phyloP scores from a whole-genome alignment of 352 stramenopile species.

The Phytophthora capsici region DNA sequence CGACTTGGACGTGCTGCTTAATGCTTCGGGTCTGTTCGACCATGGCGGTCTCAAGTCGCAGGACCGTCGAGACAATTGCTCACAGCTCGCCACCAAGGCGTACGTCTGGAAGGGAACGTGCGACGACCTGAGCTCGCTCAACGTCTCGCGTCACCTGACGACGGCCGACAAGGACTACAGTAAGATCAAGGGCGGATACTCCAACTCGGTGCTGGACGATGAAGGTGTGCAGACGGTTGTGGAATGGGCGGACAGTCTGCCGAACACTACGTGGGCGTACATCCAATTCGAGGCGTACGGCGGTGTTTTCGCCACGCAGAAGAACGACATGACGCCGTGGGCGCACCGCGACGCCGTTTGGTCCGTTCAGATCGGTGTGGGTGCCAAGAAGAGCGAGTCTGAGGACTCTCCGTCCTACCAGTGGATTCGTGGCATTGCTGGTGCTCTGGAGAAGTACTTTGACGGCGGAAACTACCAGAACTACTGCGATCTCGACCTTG shows the following conservation, averaged over 20 bases:
- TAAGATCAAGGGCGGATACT: conserved; percentile 61
- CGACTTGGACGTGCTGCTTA: conserved; percentile 45
- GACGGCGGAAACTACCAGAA: conserved; percentile 69
- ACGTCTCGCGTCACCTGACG: conserved; percentile 40
- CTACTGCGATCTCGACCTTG: conserved; percentile 63
- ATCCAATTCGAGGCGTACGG: conserved; percentile 67
- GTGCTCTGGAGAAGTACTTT: conserved; percentile 43
- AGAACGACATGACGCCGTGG: conserved; percentile 59
- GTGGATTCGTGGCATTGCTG: conserved; percentile 51
- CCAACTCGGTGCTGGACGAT: conserved; percentile 46
- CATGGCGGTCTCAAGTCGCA: conserved; percentile 41
- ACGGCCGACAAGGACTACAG: conserved; percentile 50
- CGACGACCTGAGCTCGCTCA: conserved; percentile 44
- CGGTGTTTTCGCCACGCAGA: conserved; percentile 48
- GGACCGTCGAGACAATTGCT: conserved; percentile 51
- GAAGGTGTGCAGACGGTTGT: conserved; percentile 44
- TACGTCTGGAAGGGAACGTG: conserved; percentile 55
- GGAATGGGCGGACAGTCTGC: conserved; percentile 42
- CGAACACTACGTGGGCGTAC: conserved; percentile 47
- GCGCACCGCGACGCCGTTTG: conserved; percentile 47
- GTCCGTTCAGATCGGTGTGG: conserved; percentile 56
- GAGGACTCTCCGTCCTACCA: conserved; percentile 41
- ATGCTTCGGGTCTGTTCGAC: conserved; percentile 43
- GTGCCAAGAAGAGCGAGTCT: conserved; percentile 45
- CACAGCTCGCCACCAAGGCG: conserved; percentile 53